Evolutionary conservation across 345 rosid genomes (phyloP).

Genomic region (thale cress (Arabidopsis thaliana)): DNA sequence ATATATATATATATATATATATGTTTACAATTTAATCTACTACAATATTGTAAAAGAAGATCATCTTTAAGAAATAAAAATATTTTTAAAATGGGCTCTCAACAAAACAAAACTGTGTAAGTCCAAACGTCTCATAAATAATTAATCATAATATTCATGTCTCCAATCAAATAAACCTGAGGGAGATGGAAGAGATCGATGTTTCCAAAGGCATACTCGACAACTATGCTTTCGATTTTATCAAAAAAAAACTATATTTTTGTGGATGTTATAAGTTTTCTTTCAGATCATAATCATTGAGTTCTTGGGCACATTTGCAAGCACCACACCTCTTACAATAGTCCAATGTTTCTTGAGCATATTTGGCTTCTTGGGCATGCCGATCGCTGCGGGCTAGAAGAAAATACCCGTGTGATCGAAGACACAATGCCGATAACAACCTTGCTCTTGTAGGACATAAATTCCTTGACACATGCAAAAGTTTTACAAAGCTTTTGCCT

Average conservation of each 20-base stretch:
- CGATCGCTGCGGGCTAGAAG: conserved; percentile 74
- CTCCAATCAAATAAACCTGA: conserved; percentile 72
- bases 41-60: no score
- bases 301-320: conserved; percentile 71
- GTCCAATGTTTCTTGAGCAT: conserved; percentile 61
- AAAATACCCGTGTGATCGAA: conserved; percentile 58
- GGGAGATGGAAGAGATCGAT: conserved; percentile 69
- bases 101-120: no score
- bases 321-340: conserved; percentile 57
- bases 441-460: neutral
- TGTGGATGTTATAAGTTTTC: conserved; percentile 57
- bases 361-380: conserved; percentile 83
- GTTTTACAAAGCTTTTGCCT: neutral
- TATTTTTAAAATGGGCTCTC: no score
- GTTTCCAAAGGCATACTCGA: conserved; percentile 64
- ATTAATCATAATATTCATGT: conserved; percentile 41
- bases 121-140: no score
- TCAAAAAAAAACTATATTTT: no score
- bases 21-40: no score
- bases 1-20: no score
- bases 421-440: neutral
- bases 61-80: no score
- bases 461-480: neutral
- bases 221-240: conserved; percentile 54
- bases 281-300: conserved; percentile 78